These are phyloP conservation scores for Cadophora luteo-olivacea DNA, from an alignment of 2,329 filamentous ascomycete species.

Conservation along the genomic window DNA sequence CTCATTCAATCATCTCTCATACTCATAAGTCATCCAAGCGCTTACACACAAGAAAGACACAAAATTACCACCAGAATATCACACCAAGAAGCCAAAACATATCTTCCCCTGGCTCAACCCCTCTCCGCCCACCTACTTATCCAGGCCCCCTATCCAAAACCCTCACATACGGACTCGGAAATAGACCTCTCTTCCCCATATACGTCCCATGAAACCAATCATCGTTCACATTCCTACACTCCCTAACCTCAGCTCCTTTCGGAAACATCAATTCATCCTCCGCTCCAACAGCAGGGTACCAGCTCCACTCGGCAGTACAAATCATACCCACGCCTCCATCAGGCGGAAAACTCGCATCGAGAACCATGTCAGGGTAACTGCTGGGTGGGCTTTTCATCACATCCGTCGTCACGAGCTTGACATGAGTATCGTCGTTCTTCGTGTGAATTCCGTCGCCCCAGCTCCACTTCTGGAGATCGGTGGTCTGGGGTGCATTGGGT, in stretches of 20 bases:
- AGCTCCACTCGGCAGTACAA: slow-evolving; percentile 74
- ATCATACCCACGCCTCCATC: slow-evolving; percentile 74
- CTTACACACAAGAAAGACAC: neutral
- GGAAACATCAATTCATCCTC: slow-evolving; percentile 85
- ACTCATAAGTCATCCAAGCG: slow-evolving; percentile 3
- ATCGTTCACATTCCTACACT: slow-evolving; percentile 86
- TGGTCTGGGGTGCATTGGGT: slow-evolving; percentile 34
- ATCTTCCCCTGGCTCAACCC: neutral
- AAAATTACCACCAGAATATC: neutral
- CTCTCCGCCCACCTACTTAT: neutral
- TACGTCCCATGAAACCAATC: slow-evolving; percentile 92
- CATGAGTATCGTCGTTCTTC: slow-evolving; percentile 45
- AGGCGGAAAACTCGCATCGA: slow-evolving; percentile 64
- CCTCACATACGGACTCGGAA: slow-evolving; percentile 79
- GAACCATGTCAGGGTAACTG: slow-evolving; percentile 34
- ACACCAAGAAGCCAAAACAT: neutral
- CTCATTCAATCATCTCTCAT: slow-evolving; percentile 3
- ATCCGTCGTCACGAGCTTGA: slow-evolving; percentile 58
- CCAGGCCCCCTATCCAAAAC: slow-evolving; percentile 46
- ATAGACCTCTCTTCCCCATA: slow-evolving; percentile 79
- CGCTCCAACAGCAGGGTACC: slow-evolving; percentile 69
- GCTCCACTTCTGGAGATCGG: slow-evolving; percentile 56
- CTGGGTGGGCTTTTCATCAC: slow-evolving; percentile 52
- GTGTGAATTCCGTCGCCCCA: slow-evolving; percentile 52
- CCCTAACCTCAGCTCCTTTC: slow-evolving; percentile 79